A percentile compares a stretch with the other conserved stretches of the same genome.
Conservation (phyloP, 495 filamentous ascomycete genomes). For the Aspergillus bridgeri region DNA sequence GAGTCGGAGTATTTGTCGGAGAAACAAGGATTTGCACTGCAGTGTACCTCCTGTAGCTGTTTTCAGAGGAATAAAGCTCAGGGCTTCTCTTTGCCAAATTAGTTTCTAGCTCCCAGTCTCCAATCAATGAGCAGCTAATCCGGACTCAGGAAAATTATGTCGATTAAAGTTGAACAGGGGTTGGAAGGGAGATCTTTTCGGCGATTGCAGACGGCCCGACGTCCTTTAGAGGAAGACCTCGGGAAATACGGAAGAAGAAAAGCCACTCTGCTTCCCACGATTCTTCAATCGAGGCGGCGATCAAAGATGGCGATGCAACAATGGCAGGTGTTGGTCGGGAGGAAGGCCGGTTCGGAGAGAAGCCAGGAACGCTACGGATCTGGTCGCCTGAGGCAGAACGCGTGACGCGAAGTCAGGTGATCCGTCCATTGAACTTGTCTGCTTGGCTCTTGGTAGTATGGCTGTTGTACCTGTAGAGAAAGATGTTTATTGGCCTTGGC, state of each 20-base stretch:
- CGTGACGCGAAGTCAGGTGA: conserved; percentile 39
- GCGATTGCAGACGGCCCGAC: background rate
- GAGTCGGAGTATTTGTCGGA: background rate
- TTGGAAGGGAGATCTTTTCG: background rate
- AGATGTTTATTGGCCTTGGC: too few species aligned
- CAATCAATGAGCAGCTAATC: background rate
- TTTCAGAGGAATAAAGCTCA: background rate
- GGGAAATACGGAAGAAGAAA: too few species aligned
- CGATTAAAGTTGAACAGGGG: background rate
- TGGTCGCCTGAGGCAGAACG: conserved; percentile 33
- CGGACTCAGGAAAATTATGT: background rate
- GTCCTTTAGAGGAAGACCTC: background rate
- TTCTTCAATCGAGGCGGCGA: background rate
- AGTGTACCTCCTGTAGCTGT: background rate
- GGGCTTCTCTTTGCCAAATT: background rate
- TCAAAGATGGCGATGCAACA: background rate
- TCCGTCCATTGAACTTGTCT: background rate
- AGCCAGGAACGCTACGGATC: background rate
- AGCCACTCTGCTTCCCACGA: background rate
- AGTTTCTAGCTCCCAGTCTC: background rate
- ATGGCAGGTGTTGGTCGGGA: background rate
- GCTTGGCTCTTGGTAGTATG: background rate
- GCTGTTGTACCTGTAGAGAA: background rate
- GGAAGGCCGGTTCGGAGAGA: background rate
- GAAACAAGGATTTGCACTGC: background rate